Evolutionary conservation across 1,284 basidiomycete species (phyloP).

Genomic region (Boletus smithii): DNA sequence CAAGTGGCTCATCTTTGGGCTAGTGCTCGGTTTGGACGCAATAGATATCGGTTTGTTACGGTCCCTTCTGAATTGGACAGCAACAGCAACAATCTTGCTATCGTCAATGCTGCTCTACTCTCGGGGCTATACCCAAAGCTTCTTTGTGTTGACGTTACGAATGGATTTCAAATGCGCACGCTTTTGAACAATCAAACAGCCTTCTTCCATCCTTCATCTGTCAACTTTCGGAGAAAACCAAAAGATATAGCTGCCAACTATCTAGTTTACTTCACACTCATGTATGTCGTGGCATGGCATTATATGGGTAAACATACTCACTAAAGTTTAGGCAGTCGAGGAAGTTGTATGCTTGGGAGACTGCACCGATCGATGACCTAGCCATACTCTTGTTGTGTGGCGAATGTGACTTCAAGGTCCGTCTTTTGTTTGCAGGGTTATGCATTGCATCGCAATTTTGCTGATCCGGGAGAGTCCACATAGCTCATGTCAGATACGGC

Average conservation of each 20-base stretch:
- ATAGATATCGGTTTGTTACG: slow-evolving; percentile 71
- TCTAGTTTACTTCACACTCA: slow-evolving; percentile 86
- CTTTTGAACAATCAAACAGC: slow-evolving; percentile 84
- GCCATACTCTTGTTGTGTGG: slow-evolving; percentile 86
- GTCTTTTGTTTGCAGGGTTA: slow-evolving; percentile 12
- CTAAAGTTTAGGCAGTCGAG: slow-evolving; percentile 72
- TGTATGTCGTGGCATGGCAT: slow-evolving; percentile 47
- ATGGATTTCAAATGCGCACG: slow-evolving; percentile 68
- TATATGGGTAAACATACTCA: slow-evolving; percentile 6
- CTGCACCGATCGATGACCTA: slow-evolving; percentile 83
- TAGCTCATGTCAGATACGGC: slow-evolving; percentile 72
- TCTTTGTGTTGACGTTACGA: slow-evolving; percentile 62
- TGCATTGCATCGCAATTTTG: neutral
- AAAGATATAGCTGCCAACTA: slow-evolving; percentile 73
- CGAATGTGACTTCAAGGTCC: slow-evolving; percentile 86
- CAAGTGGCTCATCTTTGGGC: neutral
- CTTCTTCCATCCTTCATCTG: slow-evolving; percentile 89
- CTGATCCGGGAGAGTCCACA: slow-evolving; percentile 8
- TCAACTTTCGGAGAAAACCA: slow-evolving; percentile 75
- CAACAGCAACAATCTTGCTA: slow-evolving; percentile 61
- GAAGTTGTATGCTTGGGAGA: slow-evolving; percentile 97
- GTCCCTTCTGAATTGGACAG: slow-evolving; percentile 72
- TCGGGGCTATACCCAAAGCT: slow-evolving; percentile 94
- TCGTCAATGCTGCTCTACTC: slow-evolving; percentile 81
- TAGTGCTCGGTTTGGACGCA: slow-evolving; percentile 75